phyloP scores from a whole-genome alignment of 2,329 filamentous ascomycete genomes.

The Hypoxylon rubiginosum region DNA sequence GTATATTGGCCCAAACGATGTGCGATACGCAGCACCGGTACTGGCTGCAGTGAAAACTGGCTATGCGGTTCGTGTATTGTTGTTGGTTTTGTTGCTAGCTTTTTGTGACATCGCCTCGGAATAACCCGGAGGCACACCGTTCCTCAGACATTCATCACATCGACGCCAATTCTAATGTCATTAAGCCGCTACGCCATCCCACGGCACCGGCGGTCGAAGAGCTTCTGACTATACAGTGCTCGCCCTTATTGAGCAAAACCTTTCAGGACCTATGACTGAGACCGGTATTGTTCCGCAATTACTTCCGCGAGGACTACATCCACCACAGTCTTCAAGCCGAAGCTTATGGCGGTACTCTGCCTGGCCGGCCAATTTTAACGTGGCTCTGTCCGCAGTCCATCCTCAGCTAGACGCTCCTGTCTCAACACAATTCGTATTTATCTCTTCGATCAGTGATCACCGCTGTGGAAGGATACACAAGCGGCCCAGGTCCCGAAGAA shows the following conservation, averaged over 20 bases:
- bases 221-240: neutral
- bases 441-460: no score
- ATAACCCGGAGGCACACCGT: neutral
- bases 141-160: neutral
- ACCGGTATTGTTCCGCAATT: neutral
- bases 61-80: neutral
- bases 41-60: neutral
- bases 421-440: conserved; percentile 37
- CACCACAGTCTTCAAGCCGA: neutral
- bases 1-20: no score
- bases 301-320: no score
- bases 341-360: neutral
- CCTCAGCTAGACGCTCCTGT: conserved; percentile 38
- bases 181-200: neutral
- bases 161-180: neutral
- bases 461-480: conserved; percentile 24
- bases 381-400: conserved; percentile 27
- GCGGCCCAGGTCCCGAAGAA: conserved; percentile 33
- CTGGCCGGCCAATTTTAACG: neutral
- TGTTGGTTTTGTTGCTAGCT: neutral
- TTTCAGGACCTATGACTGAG: neutral
- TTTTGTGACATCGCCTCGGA: neutral
- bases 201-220: neutral
- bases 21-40: no score
- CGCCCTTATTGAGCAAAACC: neutral